phyloP scores from a whole-genome alignment of 306 rosid genomes.

The Begonia masoniana region DNA sequence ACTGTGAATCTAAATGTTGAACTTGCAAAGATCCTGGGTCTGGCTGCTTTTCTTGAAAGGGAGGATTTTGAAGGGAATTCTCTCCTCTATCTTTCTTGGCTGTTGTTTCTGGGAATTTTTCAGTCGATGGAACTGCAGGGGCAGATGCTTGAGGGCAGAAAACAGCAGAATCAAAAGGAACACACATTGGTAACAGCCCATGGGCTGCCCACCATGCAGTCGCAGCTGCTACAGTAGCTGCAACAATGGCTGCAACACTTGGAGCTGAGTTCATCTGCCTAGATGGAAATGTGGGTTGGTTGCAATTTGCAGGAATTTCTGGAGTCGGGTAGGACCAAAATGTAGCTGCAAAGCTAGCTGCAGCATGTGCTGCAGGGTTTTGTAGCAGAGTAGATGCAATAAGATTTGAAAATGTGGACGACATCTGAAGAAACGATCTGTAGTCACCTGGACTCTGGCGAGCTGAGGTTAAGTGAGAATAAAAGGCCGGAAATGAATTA shows the following conservation, averaged over 20 bases:
- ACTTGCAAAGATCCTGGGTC: constrained; percentile 45
- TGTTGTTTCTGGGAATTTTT: constrained; percentile 27
- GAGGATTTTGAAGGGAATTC: constrained; percentile 29
- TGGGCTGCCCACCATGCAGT: constrained; percentile 99
- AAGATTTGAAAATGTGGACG: constrained; percentile 67
- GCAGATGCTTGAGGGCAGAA: constrained; percentile 34
- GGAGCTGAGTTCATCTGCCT: constrained; percentile 58
- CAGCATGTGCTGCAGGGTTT: constrained; percentile 92
- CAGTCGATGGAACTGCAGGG: constrained; percentile 31
- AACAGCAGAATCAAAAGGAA: constrained; percentile 63
- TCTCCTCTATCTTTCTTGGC: constrained; percentile 30
- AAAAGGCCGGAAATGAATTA: constrained; percentile 43
- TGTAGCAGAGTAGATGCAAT: constrained; percentile 70
- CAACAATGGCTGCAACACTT: constrained; percentile 72
- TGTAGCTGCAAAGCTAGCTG: constrained; percentile 81
- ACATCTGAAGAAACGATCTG: constrained; percentile 53
- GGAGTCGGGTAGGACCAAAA: constrained; percentile 41
- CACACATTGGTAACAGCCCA: constrained; percentile 74
- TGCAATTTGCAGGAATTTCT: constrained; percentile 15
- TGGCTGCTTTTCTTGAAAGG: constrained; percentile 33
- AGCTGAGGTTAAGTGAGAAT: constrained; percentile 39
- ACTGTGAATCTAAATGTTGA: constrained; percentile 43
- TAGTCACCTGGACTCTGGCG: constrained; percentile 36
- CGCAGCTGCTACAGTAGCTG: constrained; percentile 95
- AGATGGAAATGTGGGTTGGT: constrained; percentile 35